A percentile compares a stretch with the other conserved stretches of the same genome.
Evolutionary conservation across 257 asterid genomes (phyloP).

Genomic region (Rubia yunnanensis): DNA sequence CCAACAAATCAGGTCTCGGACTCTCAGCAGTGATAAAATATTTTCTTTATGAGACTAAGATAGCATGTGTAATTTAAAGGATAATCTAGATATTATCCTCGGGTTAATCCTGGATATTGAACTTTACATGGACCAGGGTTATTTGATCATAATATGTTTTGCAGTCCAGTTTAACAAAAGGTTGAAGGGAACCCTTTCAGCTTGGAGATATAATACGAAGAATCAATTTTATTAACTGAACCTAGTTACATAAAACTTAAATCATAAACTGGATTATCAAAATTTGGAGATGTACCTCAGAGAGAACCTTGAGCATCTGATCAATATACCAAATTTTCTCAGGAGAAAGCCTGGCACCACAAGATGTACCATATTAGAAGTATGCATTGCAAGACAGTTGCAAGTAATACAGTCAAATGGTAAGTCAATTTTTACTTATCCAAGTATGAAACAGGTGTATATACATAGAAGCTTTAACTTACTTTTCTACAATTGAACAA

Average conservation of each 20-base stretch:
- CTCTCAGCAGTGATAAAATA: not conserved
- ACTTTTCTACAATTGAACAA: constrained; percentile 95
- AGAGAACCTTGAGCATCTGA: constrained; percentile 91
- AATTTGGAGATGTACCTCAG: constrained; percentile 51
- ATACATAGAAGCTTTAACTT: constrained; percentile 31
- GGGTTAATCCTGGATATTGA: not conserved
- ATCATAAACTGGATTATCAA: constrained; percentile 9
- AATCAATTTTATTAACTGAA: not conserved
- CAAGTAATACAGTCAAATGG: constrained; percentile 5
- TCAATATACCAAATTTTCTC: constrained; percentile 92
- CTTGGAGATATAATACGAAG: not conserved
- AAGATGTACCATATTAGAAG: constrained; percentile 21
- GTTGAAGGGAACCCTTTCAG: not conserved
- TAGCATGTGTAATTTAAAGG: not conserved
- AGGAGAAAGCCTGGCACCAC: constrained; percentile 72
- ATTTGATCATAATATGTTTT: not conserved
- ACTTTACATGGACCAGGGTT: not conserved
- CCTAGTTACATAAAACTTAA: not conserved
- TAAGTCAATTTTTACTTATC: not conserved
- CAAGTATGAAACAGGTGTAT: not conserved
- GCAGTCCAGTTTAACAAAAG: not conserved
- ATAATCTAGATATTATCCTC: not conserved
- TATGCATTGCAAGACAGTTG: constrained; percentile 21
- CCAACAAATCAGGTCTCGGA: not conserved
- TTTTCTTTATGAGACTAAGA: not conserved